A percentile compares a stretch with the other conserved stretches of the same genome.
Conservation (phyloP, 352 stramenopile species). For the Pythium folliculosum region DNA sequence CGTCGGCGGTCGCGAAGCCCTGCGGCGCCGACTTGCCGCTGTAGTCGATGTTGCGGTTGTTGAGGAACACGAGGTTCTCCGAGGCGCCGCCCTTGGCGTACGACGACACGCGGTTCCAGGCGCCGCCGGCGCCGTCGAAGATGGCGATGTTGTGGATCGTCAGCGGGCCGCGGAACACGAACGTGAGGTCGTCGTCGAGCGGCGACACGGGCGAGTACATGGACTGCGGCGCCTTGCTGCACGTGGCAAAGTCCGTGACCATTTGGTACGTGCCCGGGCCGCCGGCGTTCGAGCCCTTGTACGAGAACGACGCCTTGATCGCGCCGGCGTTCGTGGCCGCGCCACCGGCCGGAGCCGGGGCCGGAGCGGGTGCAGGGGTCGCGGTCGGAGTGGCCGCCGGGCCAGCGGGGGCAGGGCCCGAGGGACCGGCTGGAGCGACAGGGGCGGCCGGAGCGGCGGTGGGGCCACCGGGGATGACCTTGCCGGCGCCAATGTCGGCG, state of each 20-base stretch:
- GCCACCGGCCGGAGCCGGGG: constrained; percentile 22
- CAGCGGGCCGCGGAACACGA: constrained; percentile 68
- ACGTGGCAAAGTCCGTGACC: constrained; percentile 67
- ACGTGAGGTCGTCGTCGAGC: constrained; percentile 62
- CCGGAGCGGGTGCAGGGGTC: constrained; percentile 9
- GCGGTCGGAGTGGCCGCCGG: not conserved
- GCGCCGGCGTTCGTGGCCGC: constrained; percentile 40
- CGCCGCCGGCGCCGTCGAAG: constrained; percentile 57
- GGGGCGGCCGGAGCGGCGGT: not conserved
- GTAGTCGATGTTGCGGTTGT: constrained; percentile 85
- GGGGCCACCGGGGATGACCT: constrained; percentile 5
- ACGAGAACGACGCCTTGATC: constrained; percentile 49
- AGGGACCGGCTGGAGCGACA: constrained; percentile 6
- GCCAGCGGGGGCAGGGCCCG: constrained; percentile 7
- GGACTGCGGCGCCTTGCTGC: constrained; percentile 45
- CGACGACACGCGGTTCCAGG: constrained; percentile 62
- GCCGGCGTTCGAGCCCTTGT: constrained; percentile 53
- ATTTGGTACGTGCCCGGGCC: constrained; percentile 63
- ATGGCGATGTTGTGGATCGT: constrained; percentile 74
- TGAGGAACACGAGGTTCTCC: constrained; percentile 80
- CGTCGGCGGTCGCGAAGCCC: constrained; percentile 59
- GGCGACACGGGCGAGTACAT: constrained; percentile 52
- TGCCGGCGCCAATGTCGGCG: not conserved
- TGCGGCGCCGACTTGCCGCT: constrained; percentile 50
- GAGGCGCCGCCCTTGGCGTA: constrained; percentile 52